A percentile compares a stretch with the other conserved stretches of the same genome.
Evolutionary conservation across 2,329 filamentous ascomycete species (phyloP).

Genomic region (Lachnellula occidentalis): DNA sequence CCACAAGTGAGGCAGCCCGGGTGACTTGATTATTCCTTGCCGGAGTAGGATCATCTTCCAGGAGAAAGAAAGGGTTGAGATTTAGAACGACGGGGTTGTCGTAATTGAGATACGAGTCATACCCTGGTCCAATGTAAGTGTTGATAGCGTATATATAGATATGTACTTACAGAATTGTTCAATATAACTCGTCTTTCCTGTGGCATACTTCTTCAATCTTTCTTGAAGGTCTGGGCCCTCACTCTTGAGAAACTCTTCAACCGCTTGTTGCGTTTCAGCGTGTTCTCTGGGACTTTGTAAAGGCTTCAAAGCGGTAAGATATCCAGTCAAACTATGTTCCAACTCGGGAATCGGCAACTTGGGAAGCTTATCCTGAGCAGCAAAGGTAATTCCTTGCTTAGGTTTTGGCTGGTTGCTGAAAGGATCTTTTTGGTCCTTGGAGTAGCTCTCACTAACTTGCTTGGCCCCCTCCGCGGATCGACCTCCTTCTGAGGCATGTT

Average conservation of each 20-base stretch:
- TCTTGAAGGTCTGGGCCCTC: constrained; percentile 85
- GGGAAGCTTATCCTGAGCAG: constrained; percentile 79
- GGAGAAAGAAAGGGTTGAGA: constrained; percentile 92
- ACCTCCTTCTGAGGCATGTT: constrained; percentile 17
- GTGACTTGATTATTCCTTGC: constrained; percentile 96
- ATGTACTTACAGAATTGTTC: constrained; percentile 86
- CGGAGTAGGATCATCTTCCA: constrained; percentile 96
- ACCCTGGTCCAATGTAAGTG: constrained; percentile 56
- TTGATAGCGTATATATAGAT: neutral
- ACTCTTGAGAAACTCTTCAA: constrained; percentile 72
- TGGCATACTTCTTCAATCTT: constrained; percentile 83
- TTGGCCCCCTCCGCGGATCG: constrained; percentile 47
- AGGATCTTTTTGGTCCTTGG: constrained; percentile 42
- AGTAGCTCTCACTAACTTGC: constrained; percentile 43
- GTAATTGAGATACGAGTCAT: constrained; percentile 96
- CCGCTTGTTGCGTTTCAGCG: constrained; percentile 71
- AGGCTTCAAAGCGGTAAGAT: constrained; percentile 72
- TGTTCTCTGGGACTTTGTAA: constrained; percentile 78
- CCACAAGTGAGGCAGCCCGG: constrained; percentile 82
- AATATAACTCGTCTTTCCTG: constrained; percentile 90
- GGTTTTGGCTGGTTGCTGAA: constrained; percentile 43
- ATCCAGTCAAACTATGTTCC: constrained; percentile 70
- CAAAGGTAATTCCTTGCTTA: constrained; percentile 73
- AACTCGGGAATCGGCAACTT: constrained; percentile 92
- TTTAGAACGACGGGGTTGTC: constrained; percentile 97